These are phyloP conservation scores for Monilinia laxa DNA, from an alignment of 2,329 filamentous ascomycete genomes.

Conservation along the genomic window DNA sequence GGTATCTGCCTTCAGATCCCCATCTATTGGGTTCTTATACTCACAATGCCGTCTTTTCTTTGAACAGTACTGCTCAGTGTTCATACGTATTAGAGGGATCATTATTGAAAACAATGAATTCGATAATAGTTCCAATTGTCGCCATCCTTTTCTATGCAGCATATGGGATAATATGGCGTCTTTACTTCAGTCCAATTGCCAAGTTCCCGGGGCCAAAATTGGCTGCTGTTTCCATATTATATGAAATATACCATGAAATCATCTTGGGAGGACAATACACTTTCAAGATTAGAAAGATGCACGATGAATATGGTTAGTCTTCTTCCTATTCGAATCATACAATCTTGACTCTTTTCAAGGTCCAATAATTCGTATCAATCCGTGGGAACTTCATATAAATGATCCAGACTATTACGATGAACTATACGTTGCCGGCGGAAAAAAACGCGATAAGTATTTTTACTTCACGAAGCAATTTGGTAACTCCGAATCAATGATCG, in stretches of 20 bases:
- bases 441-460: conserved; percentile 25
- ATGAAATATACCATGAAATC: conserved; percentile 46
- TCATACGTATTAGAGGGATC: not conserved
- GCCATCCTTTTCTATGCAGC: conserved; percentile 6
- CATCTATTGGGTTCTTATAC: not conserved
- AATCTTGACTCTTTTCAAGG: not conserved
- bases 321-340: not conserved
- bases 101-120: not conserved
- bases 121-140: not conserved
- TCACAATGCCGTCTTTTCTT: not conserved
- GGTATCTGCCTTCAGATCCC: not conserved
- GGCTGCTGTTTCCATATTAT: conserved; percentile 38
- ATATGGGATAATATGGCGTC: conserved; percentile 30
- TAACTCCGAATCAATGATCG: conserved; percentile 23
- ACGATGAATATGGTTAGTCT: conserved; percentile 42
- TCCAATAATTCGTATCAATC: conserved; percentile 42
- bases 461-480: conserved; percentile 25
- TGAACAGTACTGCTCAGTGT: not conserved
- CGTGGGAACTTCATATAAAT: conserved; percentile 45
- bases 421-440: conserved; percentile 39
- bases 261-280: conserved; percentile 46
- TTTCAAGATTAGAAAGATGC: conserved; percentile 46
- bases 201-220: conserved; percentile 40
- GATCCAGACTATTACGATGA: conserved; percentile 44
- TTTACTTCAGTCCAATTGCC: conserved; percentile 41